Evolutionary conservation across 2,329 filamentous ascomycete genomes (phyloP).

Genomic region (Neobulgaria alba): DNA sequence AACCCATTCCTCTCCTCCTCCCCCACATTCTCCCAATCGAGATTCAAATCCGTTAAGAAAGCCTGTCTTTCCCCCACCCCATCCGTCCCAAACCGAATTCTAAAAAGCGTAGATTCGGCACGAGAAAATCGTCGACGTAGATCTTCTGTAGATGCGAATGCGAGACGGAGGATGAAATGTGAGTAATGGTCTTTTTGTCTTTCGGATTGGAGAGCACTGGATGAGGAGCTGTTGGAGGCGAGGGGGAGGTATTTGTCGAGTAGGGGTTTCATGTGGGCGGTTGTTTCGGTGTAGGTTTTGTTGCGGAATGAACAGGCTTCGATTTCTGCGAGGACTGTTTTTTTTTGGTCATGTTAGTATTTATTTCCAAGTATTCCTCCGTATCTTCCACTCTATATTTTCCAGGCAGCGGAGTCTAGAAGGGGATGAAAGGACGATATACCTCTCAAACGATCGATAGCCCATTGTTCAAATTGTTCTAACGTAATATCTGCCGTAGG

Average conservation of each 20-base stretch:
- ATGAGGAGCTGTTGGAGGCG: constrained; percentile 61
- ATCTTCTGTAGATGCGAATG: constrained; percentile 87
- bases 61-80: constrained; percentile 61
- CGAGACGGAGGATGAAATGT: constrained; percentile 90
- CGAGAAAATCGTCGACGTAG: constrained; percentile 77
- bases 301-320: constrained; percentile 96
- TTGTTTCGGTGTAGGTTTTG: constrained; percentile 72
- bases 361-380: too few relatives aligned
- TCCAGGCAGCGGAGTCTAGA: too few relatives aligned
- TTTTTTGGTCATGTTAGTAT: constrained; percentile 28
- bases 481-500: constrained; percentile 92
- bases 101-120: constrained; percentile 84
- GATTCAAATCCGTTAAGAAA: constrained; percentile 68
- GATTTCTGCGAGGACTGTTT: constrained; percentile 71
- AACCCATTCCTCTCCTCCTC: constrained; percentile 62
- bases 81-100: constrained; percentile 71
- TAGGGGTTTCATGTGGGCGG: constrained; percentile 73
- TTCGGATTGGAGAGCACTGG: constrained; percentile 54
- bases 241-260: constrained; percentile 83
- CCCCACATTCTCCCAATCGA: constrained; percentile 77
- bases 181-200: constrained; percentile 95
- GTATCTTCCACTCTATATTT: too few relatives aligned
- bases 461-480: constrained; percentile 98
- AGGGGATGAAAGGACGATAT: too few relatives aligned
- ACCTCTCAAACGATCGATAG: constrained; percentile 83